A percentile compares a stretch with the other conserved stretches of the same genome.
phyloP scores from a whole-genome alignment of 345 rosid species.

The Murraya paniculata region DNA sequence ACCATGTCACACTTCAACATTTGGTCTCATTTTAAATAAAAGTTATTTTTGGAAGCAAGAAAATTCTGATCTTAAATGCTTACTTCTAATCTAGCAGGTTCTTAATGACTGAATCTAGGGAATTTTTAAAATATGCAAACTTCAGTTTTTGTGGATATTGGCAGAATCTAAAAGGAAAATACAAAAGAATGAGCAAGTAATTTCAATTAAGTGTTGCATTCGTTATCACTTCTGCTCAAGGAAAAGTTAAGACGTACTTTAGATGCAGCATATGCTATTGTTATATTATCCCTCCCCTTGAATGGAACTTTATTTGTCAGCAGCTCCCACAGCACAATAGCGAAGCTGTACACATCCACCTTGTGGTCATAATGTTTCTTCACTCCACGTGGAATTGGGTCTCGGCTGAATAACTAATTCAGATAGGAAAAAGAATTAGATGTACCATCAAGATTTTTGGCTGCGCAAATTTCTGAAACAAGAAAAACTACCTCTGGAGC shows the following conservation, averaged over 20 bases:
- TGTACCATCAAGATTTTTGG: neutral
- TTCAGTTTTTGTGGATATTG: neutral
- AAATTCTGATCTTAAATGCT: neutral
- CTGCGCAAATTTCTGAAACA: neutral
- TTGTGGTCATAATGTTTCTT: constrained; percentile 63
- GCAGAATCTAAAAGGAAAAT: neutral
- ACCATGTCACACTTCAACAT: neutral
- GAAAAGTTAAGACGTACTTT: constrained; percentile 29
- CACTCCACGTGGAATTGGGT: constrained; percentile 36
- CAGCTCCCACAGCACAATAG: constrained; percentile 65
- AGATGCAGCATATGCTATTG: constrained; percentile 38
- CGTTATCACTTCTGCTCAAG: neutral
- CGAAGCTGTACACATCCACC: constrained; percentile 69
- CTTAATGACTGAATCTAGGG: neutral
- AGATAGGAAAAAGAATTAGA: constrained; percentile 10
- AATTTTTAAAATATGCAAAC: neutral
- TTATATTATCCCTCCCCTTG: constrained; percentile 19
- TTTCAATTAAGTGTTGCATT: neutral
- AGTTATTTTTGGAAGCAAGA: neutral
- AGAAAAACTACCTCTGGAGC: constrained; percentile 63
- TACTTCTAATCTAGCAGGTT: neutral
- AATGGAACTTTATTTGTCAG: constrained; percentile 55
- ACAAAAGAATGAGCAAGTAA: neutral
- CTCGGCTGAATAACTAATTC: constrained; percentile 44
- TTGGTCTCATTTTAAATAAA: neutral